These are phyloP conservation scores for Boletus insuetus DNA, from an alignment of 768 basidiomycete genomes.

Conservation along the genomic window DNA sequence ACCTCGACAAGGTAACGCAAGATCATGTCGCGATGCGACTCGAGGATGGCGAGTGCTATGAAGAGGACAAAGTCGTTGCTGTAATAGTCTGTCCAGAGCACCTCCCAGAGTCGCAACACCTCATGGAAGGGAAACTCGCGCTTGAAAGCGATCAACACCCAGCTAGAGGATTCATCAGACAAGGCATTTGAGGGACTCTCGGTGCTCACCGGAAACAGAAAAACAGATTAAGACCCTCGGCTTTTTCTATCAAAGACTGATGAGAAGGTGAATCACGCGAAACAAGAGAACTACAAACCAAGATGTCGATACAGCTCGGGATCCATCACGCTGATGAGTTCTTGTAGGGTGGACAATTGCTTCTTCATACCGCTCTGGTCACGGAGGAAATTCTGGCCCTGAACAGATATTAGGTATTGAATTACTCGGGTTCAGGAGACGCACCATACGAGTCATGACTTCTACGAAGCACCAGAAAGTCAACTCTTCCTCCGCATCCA, in stretches of 20 bases:
- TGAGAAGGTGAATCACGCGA: background rate
- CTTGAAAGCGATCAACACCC: constrained; percentile 93
- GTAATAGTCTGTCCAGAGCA: constrained; percentile 90
- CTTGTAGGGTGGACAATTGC: constrained; percentile 84
- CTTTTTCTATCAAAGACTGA: constrained; percentile 57
- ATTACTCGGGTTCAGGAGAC: constrained; percentile 23
- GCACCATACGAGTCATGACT: constrained; percentile 93
- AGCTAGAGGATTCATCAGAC: constrained; percentile 42
- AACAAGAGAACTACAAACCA: constrained; percentile 40
- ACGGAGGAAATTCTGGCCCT: constrained; percentile 94
- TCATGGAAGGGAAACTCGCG: constrained; percentile 94
- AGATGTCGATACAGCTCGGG: constrained; percentile 92
- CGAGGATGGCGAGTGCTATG: constrained; percentile 88
- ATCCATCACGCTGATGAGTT: constrained; percentile 91
- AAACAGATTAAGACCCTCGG: constrained; percentile 89
- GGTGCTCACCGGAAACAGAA: constrained; percentile 91
- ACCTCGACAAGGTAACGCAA: constrained; percentile 94
- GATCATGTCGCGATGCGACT: constrained; percentile 94
- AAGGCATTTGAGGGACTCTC: background rate
- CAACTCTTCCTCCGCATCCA: constrained; percentile 83
- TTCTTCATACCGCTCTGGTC: constrained; percentile 99
- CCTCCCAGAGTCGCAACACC: constrained; percentile 90
- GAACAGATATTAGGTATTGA: constrained; percentile 8
- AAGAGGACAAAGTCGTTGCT: constrained; percentile 88
- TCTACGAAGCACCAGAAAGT: constrained; percentile 97